These are phyloP conservation scores for Septoria petroselini DNA, from an alignment of 2,329 filamentous ascomycete genomes.

Conservation along the genomic window DNA sequence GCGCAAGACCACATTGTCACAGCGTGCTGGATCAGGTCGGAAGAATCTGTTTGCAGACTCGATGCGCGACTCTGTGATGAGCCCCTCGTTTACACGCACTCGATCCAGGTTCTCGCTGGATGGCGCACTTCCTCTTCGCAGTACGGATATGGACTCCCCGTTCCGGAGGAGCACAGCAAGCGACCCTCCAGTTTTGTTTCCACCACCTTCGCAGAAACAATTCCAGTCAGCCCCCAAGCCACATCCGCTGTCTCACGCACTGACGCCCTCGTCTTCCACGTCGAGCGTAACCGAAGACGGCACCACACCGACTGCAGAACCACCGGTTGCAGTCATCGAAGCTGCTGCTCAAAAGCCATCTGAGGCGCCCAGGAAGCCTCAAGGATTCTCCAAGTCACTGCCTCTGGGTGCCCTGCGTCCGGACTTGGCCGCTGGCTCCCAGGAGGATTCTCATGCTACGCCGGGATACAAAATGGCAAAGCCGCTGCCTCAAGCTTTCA, in stretches of 20 bases:
- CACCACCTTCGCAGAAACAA: constrained; percentile 33
- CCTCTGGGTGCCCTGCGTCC: constrained; percentile 63
- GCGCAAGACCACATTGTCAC: constrained; percentile 81
- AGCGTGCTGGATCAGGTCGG: constrained; percentile 60
- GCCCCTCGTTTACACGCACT: constrained; percentile 33
- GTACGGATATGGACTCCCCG: constrained; percentile 65
- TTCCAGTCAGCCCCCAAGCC: constrained; percentile 48
- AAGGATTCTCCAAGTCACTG: constrained; percentile 71
- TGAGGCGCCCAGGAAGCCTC: constrained; percentile 52
- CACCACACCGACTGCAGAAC: constrained; percentile 17
- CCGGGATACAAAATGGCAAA: constrained; percentile 74
- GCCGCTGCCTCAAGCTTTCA: constrained; percentile 78
- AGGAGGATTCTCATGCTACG: constrained; percentile 61
- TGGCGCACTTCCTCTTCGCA: constrained; percentile 65
- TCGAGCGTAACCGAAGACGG: constrained; percentile 71
- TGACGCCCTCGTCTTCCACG: constrained; percentile 81
- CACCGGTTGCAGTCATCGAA: constrained; percentile 6
- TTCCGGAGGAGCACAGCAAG: constrained; percentile 56
- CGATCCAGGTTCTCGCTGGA: constrained; percentile 74
- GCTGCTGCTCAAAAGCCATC: constrained; percentile 24
- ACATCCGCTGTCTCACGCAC: constrained; percentile 80
- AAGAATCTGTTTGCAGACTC: constrained; percentile 41
- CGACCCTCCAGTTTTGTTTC: constrained; percentile 55
- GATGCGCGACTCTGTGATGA: constrained; percentile 28
- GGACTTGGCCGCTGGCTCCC: constrained; percentile 42